Conservation (phyloP, 176 grass and related monocot genomes). For the Rhynchospora pubera region DNA sequence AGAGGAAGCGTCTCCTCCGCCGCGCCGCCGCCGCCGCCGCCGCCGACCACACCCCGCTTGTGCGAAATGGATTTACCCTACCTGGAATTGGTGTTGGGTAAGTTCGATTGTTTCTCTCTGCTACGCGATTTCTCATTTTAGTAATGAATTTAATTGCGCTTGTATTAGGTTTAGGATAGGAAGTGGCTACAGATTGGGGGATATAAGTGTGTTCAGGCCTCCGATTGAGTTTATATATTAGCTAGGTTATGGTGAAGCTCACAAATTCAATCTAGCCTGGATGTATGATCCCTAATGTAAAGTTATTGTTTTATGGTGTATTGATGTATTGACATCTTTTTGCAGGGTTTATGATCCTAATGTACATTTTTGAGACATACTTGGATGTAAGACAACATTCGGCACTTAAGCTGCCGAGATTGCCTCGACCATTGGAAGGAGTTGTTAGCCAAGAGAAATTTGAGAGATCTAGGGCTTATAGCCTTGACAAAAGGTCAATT, state of each 20-base stretch:
- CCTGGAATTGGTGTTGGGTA: conserved; percentile 80
- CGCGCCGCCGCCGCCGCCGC: conserved; percentile 22
- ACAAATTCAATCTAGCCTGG: conserved; percentile 30
- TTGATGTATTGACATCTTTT: conserved; percentile 10
- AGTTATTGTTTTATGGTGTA: conserved; percentile 20
- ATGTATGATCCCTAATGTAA: conserved; percentile 83
- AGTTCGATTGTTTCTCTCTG: conserved; percentile 16
- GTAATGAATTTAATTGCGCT: background rate
- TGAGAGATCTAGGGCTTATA: conserved; percentile 71
- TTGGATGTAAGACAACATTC: conserved; percentile 82
- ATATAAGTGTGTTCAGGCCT: background rate
- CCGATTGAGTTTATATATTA: background rate
- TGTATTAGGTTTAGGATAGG: background rate
- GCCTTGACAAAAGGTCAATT: conserved; percentile 86
- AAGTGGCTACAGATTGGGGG: conserved; percentile 1
- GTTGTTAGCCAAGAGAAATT: conserved; percentile 90
- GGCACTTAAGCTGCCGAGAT: conserved; percentile 49
- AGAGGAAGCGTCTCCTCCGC: conserved; percentile 12
- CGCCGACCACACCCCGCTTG: background rate
- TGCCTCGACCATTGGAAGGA: conserved; percentile 66
- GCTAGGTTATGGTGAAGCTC: background rate
- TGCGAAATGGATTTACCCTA: conserved; percentile 76
- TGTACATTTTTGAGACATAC: conserved; percentile 96
- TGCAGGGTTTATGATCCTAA: conserved; percentile 93
- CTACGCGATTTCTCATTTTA: background rate